phyloP scores from a whole-genome alignment of 371 early-diverging fungal genomes.

The Rhizopus stolonifer region DNA sequence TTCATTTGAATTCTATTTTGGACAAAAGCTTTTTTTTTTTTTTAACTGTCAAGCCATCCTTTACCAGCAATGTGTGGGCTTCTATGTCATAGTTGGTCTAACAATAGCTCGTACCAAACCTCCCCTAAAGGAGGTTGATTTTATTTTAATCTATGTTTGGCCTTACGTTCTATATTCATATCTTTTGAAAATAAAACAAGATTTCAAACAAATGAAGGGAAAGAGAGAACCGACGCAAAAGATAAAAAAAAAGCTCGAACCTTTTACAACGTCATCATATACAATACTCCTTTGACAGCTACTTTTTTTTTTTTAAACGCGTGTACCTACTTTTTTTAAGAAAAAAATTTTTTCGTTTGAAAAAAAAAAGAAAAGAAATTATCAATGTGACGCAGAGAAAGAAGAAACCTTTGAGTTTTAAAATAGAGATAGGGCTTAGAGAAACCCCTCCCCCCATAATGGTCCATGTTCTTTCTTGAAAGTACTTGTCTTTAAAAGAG shows the following conservation, averaged over 20 bases:
- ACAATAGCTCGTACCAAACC: conserved; percentile 25
- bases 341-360: too few relatives aligned
- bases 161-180: conserved; percentile 44
- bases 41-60: conserved; percentile 42
- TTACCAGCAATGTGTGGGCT: conserved; percentile 32
- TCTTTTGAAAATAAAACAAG: conserved; percentile 40
- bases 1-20: conserved; percentile 30
- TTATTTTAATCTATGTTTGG: conserved; percentile 44
- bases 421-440: too few relatives aligned
- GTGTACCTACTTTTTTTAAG: too few relatives aligned
- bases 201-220: conserved; percentile 40
- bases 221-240: conserved; percentile 7
- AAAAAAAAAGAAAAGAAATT: too few relatives aligned
- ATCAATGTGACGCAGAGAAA: too few relatives aligned
- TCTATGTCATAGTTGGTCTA: conserved; percentile 32
- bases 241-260: conserved; percentile 24
- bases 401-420: too few relatives aligned
- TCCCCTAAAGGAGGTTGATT: background rate
- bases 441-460: too few relatives aligned
- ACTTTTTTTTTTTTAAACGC: too few relatives aligned
- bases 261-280: conserved; percentile 44
- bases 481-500: too few relatives aligned
- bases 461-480: too few relatives aligned
- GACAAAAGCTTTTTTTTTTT: conserved; percentile 12
- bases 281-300: background rate